Evolutionary conservation across 2,329 filamentous ascomycete species (phyloP).

Genomic region (Lasiodiplodia sp.): DNA sequence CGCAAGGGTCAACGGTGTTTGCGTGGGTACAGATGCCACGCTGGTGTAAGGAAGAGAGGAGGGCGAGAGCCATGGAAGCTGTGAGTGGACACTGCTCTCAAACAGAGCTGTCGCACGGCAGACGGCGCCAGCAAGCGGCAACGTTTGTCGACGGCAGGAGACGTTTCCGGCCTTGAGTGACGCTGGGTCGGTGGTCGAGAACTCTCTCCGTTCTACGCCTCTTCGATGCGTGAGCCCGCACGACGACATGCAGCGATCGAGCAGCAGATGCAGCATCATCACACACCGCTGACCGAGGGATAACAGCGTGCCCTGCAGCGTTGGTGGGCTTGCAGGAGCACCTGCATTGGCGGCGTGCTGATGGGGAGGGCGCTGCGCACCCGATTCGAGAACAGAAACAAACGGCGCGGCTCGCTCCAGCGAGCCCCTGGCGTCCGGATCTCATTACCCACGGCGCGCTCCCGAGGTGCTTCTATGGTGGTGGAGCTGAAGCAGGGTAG

Average conservation of each 20-base stretch:
- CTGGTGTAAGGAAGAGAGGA: conserved; percentile 9
- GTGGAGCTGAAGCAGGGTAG: background rate
- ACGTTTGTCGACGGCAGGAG: conserved; percentile 19
- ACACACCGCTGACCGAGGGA: conserved; percentile 12
- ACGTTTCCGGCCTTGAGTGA: conserved; percentile 22
- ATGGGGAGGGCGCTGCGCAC: conserved; percentile 19
- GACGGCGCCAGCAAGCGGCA: conserved; percentile 8
- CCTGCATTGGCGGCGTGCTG: conserved; percentile 23
- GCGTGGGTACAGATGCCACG: conserved; percentile 7
- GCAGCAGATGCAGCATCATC: conserved; percentile 15
- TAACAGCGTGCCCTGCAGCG: conserved; percentile 15
- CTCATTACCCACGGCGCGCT: background rate
- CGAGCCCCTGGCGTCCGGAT: conserved; percentile 4
- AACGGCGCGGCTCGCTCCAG: conserved; percentile 7
- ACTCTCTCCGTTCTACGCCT: background rate
- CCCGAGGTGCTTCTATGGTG: background rate
- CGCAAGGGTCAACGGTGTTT: conserved; percentile 18
- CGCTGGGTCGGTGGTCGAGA: conserved; percentile 21
- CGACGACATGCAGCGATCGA: conserved; percentile 16
- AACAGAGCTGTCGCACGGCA: conserved; percentile 22
- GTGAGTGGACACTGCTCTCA: conserved; percentile 4
- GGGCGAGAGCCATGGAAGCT: conserved; percentile 1
- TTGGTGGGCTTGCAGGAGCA: conserved; percentile 8
- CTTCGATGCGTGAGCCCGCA: conserved; percentile 12
- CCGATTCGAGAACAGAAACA: conserved; percentile 23